These are phyloP conservation scores for Cercospora sp. DNA, from an alignment of 2,329 filamentous ascomycete species.

Conservation along the genomic window DNA sequence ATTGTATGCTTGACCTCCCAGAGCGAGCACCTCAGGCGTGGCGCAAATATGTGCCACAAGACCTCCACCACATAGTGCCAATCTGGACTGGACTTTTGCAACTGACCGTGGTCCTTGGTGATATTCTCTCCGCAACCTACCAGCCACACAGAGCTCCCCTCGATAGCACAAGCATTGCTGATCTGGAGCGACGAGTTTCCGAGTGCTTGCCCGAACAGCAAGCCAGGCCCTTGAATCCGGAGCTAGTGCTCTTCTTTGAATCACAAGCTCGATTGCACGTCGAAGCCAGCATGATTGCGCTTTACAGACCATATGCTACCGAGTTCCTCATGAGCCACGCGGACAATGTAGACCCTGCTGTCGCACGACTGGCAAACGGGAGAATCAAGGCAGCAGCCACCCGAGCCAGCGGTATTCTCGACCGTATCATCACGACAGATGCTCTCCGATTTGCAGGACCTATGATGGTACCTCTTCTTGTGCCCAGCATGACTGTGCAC, in stretches of 20 bases:
- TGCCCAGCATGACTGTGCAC: conserved; percentile 23
- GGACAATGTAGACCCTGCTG: conserved; percentile 6
- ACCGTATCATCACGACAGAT: conserved; percentile 9
- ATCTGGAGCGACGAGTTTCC: conserved; percentile 12
- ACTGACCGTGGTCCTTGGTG: conserved; percentile 15
- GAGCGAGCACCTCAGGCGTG: conserved; percentile 12
- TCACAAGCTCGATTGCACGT: conserved; percentile 14
- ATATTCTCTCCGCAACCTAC: conserved; percentile 14
- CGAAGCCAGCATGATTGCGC: conserved; percentile 15
- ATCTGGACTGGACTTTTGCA: conserved; percentile 21
- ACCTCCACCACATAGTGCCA: conserved; percentile 14
- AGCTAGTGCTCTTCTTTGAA: conserved; percentile 14
- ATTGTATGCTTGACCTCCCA: conserved; percentile 16
- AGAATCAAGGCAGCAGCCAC: conserved; percentile 12
- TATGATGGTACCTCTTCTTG: conserved; percentile 20
- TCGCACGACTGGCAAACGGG: conserved; percentile 5
- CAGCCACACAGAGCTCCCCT: conserved; percentile 9
- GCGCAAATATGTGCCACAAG: conserved; percentile 14
- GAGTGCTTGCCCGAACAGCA: conserved; percentile 15
- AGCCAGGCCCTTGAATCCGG: conserved; percentile 1
- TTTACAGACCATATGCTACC: conserved; percentile 17
- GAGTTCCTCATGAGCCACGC: conserved; percentile 9
- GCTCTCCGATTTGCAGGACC: conserved; percentile 11
- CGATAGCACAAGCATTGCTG: conserved; percentile 11
- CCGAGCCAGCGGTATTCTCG: conserved; percentile 14